phyloP scores from a whole-genome alignment of 2,329 filamentous ascomycete genomes.

The Pseudogymnoascus sp. region DNA sequence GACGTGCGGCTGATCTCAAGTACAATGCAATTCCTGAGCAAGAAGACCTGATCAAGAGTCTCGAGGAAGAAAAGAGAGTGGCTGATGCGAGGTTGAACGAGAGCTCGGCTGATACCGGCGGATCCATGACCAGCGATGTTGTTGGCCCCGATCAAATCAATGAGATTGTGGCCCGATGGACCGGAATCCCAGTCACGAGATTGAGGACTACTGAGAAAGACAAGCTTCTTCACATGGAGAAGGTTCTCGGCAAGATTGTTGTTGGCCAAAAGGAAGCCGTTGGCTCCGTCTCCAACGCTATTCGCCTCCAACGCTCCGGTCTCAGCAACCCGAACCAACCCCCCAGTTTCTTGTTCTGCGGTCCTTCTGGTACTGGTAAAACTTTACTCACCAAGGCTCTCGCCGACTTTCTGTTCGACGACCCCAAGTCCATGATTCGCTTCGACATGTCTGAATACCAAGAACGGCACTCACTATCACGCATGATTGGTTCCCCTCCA shows the following conservation, averaged over 20 bases:
- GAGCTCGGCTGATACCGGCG: constrained; percentile 47
- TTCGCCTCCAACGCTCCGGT: constrained; percentile 88
- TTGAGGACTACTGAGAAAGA: constrained; percentile 95
- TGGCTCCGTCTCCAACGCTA: constrained; percentile 86
- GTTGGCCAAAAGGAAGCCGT: constrained; percentile 94
- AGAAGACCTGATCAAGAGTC: constrained; percentile 65
- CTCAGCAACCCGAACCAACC: constrained; percentile 94
- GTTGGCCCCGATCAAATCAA: constrained; percentile 98
- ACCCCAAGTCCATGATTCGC: constrained; percentile 93
- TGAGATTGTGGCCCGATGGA: constrained; percentile 94
- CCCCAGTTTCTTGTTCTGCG: constrained; percentile 97
- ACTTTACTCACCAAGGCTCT: constrained; percentile 94
- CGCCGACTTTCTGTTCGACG: constrained; percentile 96
- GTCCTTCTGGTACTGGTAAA: constrained; percentile 96
- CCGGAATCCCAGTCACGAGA: constrained; percentile 92
- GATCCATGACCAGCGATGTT: constrained; percentile 79
- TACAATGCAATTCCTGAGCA: constrained; percentile 97
- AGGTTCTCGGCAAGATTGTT: constrained; percentile 71
- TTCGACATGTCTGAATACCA: constrained; percentile 99
- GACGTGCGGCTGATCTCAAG: constrained; percentile 84
- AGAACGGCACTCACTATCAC: constrained; percentile 86
- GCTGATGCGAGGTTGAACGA: constrained; percentile 65
- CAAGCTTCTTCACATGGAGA: constrained; percentile 97
- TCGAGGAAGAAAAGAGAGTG: constrained; percentile 72
- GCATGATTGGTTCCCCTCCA: constrained; percentile 96